Percentiles rank a stretch among this genome's conserved stretches.
Evolutionary conservation across 345 rosid species (phyloP).

Genomic region (Pseudoturritis turrita): DNA sequence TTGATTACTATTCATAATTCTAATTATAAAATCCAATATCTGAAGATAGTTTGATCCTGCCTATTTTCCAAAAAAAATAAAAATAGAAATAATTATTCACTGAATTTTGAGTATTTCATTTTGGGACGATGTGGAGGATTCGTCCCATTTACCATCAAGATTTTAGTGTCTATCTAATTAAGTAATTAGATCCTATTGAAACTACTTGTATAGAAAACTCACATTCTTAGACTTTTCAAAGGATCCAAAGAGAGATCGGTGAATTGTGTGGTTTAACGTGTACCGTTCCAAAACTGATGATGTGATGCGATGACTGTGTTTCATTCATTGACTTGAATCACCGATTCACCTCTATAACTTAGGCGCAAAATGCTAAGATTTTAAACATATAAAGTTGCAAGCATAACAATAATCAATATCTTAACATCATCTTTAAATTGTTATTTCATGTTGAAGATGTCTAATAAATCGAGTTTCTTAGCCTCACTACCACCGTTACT

Average conservation of each 20-base stretch:
- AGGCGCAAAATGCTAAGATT: background rate
- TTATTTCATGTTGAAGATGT: background rate
- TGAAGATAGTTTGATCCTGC: background rate
- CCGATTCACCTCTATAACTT: slow-evolving; percentile 7
- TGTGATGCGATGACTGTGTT: slow-evolving; percentile 5
- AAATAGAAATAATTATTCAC: background rate
- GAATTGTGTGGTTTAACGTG: background rate
- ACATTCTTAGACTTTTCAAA: slow-evolving; percentile 28
- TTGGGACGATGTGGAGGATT: background rate
- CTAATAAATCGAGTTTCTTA: background rate
- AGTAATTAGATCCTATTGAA: slow-evolving; percentile 20
- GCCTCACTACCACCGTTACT: slow-evolving; percentile 6
- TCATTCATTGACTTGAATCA: slow-evolving; percentile 18
- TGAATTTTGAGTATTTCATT: background rate
- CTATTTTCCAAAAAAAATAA: background rate
- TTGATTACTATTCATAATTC: no score
- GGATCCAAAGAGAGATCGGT: no score
- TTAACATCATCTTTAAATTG: background rate
- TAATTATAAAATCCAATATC: no score
- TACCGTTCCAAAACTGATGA: slow-evolving; percentile 16
- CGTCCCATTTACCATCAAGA: background rate
- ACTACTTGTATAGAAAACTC: slow-evolving; percentile 8
- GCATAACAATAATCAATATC: background rate
- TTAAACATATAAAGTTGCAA: background rate
- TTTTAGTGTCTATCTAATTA: background rate